Base-by-base conservation (phyloP, 2,329 filamentous ascomycete genomes). In the Xylaria arbuscula region DNA sequence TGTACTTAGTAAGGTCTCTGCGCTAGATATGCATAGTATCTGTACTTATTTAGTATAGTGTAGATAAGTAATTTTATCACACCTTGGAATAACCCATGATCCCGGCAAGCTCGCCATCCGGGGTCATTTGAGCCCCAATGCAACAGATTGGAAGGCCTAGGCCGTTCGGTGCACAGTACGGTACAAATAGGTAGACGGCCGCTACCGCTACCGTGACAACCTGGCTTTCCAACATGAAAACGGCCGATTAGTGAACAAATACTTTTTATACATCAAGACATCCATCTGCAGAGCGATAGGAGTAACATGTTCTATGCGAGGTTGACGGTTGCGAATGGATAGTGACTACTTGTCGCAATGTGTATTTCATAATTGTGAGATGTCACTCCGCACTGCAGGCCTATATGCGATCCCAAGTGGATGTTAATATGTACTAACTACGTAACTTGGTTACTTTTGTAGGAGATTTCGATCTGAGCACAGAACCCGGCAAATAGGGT, bases 61-160 rank as follows among this genome's bases (percentile, higher is more conserved):
- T 57, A 40, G 28, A 51, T 42, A 48, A 15, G 42, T 19, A 7
- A 34, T 48, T n/a, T 55, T 50, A 64, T 55, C 50, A 56, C 55
- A 38, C 40, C 40, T 56, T 34, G 19, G 17, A 56, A 50, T 28
- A 24, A 64, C 48, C 56, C 22, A 56, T 68, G 66, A 68, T 64
- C 66, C 66, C 42, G 15, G 66, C 61, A 17, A 17, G 7, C 58
- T 19, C 59, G 42, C 48, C 17, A 48, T 62, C 63, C 48, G 40
- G 63, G 63, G 54, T 66, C 24, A 40, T 53, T 64, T 64, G 62
- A 68, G 66, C 66, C 66, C 66, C 66, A 69, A 66, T 38, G 66
- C 56, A 45, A 22, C 56, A 34, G 54, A 54, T 51, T 60, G n/a
- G 55, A 36, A 47, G 22, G 48, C 17, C 57, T 66, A 55, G 62